Base-by-base conservation (phyloP, 225 moss, liverwort and hornwort species). In the Bryum argenteum region DNA sequence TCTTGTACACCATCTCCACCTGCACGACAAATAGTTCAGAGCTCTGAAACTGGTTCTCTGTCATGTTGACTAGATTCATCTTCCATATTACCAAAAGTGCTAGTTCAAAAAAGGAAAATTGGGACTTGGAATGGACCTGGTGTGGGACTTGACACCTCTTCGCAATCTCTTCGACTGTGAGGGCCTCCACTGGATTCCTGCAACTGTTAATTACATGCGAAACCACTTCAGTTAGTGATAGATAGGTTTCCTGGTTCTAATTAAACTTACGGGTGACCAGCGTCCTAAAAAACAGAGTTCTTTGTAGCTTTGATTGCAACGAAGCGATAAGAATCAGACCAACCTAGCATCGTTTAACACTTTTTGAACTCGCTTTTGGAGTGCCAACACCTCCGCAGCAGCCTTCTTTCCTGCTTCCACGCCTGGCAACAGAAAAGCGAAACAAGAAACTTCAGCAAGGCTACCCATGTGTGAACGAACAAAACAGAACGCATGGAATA, bases 391-490 rank as follows among this genome's bases (percentile, higher is more conserved):
- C 66, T 93, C 90, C 40, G 87, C 89, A 54, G 93, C 93, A 23
- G 90, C 93, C 71, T 93, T 93, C 80, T 93, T 93, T 43, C 93
- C 93, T 40, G 93, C 93, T 71, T 93, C 93, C 75, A 93, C 93
- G 50, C 93, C 93, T 93, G 64, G 33, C 24, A 57, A 79, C 40
- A 75, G 45, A n/a, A 33, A 67, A 28, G 24, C 45, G 38, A 53
- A 68, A 78, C 48, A 66, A 9, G 18, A 67, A 59, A 72, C 55
- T 54, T 79, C 40, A 68, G 67, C 16, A 53, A 67, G 20, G 65
- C 9, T 71, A 42, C 33, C 33, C 33, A 33, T 5, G 5, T 33
- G 33, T 33, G 33, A 33, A 33, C 33, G 33, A 33, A n/a, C 7
- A 33, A 33, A 33, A 33, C 33, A 33, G 33, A 33, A 47, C 33